Percentiles rank a stretch among this genome's conserved stretches.
Evolutionary conservation across 768 basidiomycete species (phyloP).

Genomic region (Tulasnella sp.): DNA sequence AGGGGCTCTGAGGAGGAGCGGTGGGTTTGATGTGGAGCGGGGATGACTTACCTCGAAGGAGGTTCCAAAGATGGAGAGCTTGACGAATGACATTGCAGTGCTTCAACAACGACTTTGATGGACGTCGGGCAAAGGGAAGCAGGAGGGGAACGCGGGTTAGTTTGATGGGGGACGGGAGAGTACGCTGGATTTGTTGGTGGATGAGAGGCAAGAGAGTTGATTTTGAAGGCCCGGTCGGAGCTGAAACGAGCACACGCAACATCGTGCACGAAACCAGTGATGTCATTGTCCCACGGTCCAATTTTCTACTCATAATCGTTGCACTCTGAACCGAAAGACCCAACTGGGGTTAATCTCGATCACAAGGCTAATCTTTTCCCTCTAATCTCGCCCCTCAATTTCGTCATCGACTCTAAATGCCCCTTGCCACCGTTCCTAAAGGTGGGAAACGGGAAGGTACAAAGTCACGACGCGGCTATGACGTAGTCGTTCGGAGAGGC

Average conservation of each 20-base stretch:
- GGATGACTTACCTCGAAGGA: slow-evolving; percentile 70
- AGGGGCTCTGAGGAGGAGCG: background rate
- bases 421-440: background rate
- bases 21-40: background rate
- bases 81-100: slow-evolving; percentile 80
- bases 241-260: background rate
- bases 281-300: background rate
- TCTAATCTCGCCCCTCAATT: background rate
- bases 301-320: background rate
- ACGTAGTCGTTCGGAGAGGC: background rate
- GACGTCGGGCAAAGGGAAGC: background rate
- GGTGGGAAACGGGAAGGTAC: background rate
- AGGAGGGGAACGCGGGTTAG: background rate
- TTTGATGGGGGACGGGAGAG: background rate
- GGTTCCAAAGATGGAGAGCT: slow-evolving; percentile 97
- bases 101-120: background rate
- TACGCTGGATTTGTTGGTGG: background rate
- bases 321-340: background rate
- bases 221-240: background rate
- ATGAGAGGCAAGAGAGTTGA: background rate
- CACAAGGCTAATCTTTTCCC: background rate
- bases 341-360: background rate
- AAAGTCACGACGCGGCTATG: background rate
- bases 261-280: background rate
- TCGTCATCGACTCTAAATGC: background rate